phyloP scores from a whole-genome alignment of 2,329 filamentous ascomycete species.

The Calonectria hawksworthii region DNA sequence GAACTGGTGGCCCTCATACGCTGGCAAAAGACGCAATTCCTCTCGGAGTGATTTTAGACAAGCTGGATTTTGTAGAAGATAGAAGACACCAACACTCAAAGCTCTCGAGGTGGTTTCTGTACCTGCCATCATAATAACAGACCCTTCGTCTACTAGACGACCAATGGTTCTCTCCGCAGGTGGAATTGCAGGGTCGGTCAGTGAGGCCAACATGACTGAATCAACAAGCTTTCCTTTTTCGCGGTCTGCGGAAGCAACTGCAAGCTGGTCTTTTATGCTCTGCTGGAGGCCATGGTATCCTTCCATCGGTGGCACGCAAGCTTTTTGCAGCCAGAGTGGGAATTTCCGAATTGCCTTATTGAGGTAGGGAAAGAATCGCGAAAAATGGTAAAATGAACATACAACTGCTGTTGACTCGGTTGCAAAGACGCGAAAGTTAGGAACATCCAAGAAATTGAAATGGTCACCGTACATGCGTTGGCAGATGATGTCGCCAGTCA shows the following conservation, averaged over 20 bases:
- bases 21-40: background rate
- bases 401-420: background rate
- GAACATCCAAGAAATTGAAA: background rate
- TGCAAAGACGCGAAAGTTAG: constrained; percentile 2
- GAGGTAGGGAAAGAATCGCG: background rate
- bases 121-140: background rate
- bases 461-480: background rate
- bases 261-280: background rate
- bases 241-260: background rate
- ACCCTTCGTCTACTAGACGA: background rate
- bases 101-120: constrained; percentile 9
- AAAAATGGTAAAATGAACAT: background rate
- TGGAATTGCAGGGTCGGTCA: background rate
- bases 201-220: background rate
- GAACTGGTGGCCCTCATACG: background rate
- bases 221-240: background rate
- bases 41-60: background rate
- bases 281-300: background rate
- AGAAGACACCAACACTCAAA: constrained; percentile 1
- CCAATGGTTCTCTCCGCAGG: background rate
- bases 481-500: background rate
- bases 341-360: background rate
- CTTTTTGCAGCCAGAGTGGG: background rate
- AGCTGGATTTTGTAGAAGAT: background rate
- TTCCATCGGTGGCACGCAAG: background rate